These are phyloP conservation scores for Allium cepa DNA, from an alignment of 106 monocot species.

Conservation along the genomic window DNA sequence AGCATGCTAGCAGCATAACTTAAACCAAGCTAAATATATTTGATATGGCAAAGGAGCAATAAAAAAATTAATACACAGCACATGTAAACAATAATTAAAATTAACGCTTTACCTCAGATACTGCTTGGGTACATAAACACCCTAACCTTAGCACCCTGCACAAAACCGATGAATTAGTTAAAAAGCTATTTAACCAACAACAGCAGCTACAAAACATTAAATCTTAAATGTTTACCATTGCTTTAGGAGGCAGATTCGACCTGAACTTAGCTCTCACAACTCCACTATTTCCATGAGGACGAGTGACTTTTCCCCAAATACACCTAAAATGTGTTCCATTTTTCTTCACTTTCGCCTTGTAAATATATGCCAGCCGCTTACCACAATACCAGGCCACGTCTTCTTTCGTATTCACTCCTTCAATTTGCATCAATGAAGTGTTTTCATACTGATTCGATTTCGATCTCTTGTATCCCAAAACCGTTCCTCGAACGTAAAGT, in stretches of 20 bases:
- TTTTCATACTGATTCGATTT: conserved; percentile 79
- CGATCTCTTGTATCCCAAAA: conserved; percentile 83
- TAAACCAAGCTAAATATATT: too few relatives aligned
- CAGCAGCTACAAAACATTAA: not conserved
- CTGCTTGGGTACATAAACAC: conserved; percentile 76
- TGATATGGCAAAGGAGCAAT: too few relatives aligned
- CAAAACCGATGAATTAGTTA: not conserved
- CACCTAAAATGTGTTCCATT: conserved; percentile 43
- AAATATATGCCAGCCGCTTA: conserved; percentile 66
- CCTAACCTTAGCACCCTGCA: conserved; percentile 43
- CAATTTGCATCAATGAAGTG: conserved; percentile 68
- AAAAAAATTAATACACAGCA: too few relatives aligned
- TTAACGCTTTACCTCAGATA: conserved; percentile 33
- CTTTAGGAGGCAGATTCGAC: conserved; percentile 63
- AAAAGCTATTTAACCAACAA: not conserved
- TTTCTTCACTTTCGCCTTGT: conserved; percentile 85
- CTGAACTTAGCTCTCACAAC: conserved; percentile 79
- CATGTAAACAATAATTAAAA: too few relatives aligned
- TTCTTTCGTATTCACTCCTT: conserved; percentile 77
- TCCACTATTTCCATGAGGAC: conserved; percentile 73
- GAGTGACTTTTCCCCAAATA: conserved; percentile 81
- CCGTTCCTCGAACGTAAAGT: conserved; percentile 70
- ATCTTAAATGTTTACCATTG: conserved; percentile 47
- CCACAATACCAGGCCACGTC: conserved; percentile 67
- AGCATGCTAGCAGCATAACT: too few relatives aligned